These are phyloP conservation scores for Fagopyrum tataricum DNA, from an alignment of 148 eudicot genomes.

Conservation along the genomic window DNA sequence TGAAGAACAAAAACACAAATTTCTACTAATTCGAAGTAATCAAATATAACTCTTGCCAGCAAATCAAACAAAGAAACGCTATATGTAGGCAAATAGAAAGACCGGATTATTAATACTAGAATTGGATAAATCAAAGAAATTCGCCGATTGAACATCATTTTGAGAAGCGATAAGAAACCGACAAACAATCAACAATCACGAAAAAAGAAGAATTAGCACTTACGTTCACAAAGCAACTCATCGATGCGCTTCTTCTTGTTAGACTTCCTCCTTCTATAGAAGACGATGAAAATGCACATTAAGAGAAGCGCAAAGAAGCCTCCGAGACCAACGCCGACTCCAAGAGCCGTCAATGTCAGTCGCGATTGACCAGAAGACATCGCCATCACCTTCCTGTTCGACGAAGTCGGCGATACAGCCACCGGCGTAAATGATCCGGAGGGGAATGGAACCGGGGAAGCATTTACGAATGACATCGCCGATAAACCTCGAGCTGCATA, in stretches of 20 bases:
- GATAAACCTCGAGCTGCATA: neutral
- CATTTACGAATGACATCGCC: neutral
- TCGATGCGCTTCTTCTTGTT: constrained; percentile 22
- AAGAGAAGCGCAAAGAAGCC: constrained; percentile 46
- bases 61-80: neutral
- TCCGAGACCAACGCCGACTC: constrained; percentile 64
- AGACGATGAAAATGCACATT: constrained; percentile 47
- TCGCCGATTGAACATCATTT: neutral
- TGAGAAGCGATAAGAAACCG: neutral
- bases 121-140: neutral
- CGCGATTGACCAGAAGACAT: constrained; percentile 17
- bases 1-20: neutral
- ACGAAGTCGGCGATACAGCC: neutral
- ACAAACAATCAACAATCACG: neutral
- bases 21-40: neutral
- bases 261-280: constrained; percentile 27
- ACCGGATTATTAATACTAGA: too few species aligned
- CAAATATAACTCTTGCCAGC: neutral
- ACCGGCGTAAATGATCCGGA: neutral
- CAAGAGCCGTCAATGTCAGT: constrained; percentile 37
- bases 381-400: neutral
- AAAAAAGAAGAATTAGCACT: neutral
- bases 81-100: neutral
- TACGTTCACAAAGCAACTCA: neutral
- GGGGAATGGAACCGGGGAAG: neutral